Conservation (phyloP, 2,329 filamentous ascomycete genomes). For the Alternaria angustiovoidea region DNA sequence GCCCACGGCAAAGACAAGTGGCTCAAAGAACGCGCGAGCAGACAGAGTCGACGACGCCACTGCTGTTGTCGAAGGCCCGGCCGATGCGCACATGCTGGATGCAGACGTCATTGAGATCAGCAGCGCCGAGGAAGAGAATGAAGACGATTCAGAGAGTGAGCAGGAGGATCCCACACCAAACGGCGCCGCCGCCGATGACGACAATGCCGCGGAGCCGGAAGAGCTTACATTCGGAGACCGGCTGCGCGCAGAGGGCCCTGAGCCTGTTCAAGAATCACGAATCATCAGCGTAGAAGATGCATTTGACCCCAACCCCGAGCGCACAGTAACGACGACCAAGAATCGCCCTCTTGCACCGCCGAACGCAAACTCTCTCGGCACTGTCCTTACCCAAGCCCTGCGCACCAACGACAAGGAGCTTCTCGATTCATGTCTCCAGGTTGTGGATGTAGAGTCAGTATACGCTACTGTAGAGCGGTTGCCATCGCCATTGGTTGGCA, state of each 20-base stretch:
- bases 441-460: slow-evolving; percentile 77
- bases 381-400: slow-evolving; percentile 91
- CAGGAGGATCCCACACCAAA: slow-evolving; percentile 23
- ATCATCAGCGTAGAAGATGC: slow-evolving; percentile 78
- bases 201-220: slow-evolving; percentile 53
- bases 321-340: slow-evolving; percentile 53
- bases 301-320: slow-evolving; percentile 53
- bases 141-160: slow-evolving; percentile 44
- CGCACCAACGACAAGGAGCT: slow-evolving; percentile 89
- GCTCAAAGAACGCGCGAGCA: slow-evolving; percentile 59
- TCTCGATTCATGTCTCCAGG: slow-evolving; percentile 90
- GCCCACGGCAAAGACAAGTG: slow-evolving; percentile 61
- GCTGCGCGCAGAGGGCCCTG: slow-evolving; percentile 68
- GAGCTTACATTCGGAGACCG: slow-evolving; percentile 88
- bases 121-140: slow-evolving; percentile 55
- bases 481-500: slow-evolving; percentile 81
- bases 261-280: slow-evolving; percentile 34
- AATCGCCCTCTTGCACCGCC: slow-evolving; percentile 65
- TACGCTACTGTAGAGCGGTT: slow-evolving; percentile 89
- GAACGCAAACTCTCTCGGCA: slow-evolving; percentile 82
- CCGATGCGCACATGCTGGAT: slow-evolving; percentile 51
- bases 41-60: slow-evolving; percentile 66
- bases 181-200: slow-evolving; percentile 36
- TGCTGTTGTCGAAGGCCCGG: slow-evolving; percentile 61
- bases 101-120: slow-evolving; percentile 58